phyloP scores from a whole-genome alignment of 2,329 filamentous ascomycete species.

The Fusarium napiforme region DNA sequence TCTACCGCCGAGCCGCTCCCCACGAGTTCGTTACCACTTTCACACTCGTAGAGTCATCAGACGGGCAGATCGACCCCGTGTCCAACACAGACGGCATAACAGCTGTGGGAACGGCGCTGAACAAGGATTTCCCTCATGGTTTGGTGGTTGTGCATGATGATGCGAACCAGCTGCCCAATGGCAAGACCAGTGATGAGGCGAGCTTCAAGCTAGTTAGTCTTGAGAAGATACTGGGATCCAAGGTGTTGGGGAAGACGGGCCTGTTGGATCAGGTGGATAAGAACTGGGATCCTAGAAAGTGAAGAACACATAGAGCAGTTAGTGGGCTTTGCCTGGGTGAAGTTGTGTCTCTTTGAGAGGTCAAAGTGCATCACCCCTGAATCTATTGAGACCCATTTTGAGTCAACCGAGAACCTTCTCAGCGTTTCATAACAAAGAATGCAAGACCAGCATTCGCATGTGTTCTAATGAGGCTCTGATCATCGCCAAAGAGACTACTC shows the following conservation, averaged over 20 bases:
- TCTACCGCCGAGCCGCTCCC: constrained; percentile 60
- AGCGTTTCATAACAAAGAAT: constrained; percentile 1
- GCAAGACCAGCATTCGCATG: rapidly evolving
- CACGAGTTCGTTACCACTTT: constrained; percentile 63
- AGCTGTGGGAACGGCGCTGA: constrained; percentile 57
- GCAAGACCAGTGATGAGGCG: constrained; percentile 57
- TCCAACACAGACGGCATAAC: constrained; percentile 65
- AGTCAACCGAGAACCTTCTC: neutral
- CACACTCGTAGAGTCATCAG: constrained; percentile 55
- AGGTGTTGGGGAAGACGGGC: constrained; percentile 36
- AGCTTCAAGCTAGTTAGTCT: constrained; percentile 63
- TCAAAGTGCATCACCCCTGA: neutral
- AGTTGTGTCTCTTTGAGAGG: neutral
- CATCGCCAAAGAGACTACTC: neutral
- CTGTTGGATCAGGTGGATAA: constrained; percentile 51
- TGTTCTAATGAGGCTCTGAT: neutral
- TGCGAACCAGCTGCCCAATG: constrained; percentile 60
- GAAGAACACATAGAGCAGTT: neutral
- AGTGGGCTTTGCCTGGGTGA: neutral
- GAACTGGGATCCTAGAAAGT: constrained; percentile 54
- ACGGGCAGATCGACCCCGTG: constrained; percentile 59
- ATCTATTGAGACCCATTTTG: constrained; percentile 17
- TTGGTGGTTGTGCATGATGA: constrained; percentile 65
- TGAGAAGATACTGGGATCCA: constrained; percentile 52
- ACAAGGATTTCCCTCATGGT: constrained; percentile 55